A percentile compares a stretch with the other conserved stretches of the same genome.
Evolutionary conservation across 1,284 basidiomycete genomes (phyloP).

Genomic region (Cutaneotrichosporon cutaneum): DNA sequence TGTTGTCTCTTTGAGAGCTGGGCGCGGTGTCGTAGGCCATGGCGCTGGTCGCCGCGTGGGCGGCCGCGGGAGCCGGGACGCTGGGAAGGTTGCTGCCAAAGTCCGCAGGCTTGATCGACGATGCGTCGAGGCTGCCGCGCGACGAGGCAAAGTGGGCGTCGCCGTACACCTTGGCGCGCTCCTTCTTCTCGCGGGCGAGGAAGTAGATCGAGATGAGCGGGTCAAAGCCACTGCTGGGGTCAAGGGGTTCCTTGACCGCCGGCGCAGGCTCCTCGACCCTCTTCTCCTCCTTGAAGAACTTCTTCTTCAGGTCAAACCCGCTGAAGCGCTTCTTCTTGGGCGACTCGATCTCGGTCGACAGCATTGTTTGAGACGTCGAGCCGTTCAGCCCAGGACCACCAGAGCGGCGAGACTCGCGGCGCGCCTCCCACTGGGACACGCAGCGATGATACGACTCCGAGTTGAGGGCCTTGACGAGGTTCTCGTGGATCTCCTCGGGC

Average conservation of each 20-base stretch:
- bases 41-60: constrained; percentile 49
- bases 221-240: constrained; percentile 91
- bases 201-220: constrained; percentile 96
- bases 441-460: constrained; percentile 75
- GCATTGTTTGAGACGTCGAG: constrained; percentile 27
- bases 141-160: constrained; percentile 92
- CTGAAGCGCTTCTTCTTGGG: constrained; percentile 66
- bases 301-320: constrained; percentile 93
- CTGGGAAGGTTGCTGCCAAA: constrained; percentile 79
- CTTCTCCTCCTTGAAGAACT: constrained; percentile 67
- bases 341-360: constrained; percentile 36
- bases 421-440: constrained; percentile 74
- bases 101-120: constrained; percentile 45
- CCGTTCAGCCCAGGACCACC: constrained; percentile 24
- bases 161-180: constrained; percentile 89
- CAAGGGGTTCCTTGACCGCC: constrained; percentile 56
- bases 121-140: constrained; percentile 60
- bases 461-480: constrained; percentile 69
- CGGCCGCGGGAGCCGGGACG: constrained; percentile 72
- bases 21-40: constrained; percentile 38
- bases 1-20: constrained; percentile 30
- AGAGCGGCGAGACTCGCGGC: constrained; percentile 55
- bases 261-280: constrained; percentile 39
- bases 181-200: constrained; percentile 90
- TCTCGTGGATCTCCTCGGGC: constrained; percentile 77